Conservation (phyloP, 2,329 filamentous ascomycete species). For the Penicillium digitatum region DNA sequence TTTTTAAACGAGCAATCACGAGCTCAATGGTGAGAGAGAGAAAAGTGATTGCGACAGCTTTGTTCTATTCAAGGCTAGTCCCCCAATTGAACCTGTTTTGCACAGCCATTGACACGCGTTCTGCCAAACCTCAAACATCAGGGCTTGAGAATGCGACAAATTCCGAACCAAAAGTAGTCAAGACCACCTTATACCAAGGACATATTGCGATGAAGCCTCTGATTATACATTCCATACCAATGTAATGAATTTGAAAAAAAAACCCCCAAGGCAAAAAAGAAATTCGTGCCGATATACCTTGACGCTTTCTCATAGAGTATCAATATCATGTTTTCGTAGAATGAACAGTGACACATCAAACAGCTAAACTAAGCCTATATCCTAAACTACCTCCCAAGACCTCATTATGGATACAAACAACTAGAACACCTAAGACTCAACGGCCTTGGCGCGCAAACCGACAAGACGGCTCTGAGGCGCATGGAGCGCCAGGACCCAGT, state of each 20-base stretch:
- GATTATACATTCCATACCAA: background rate
- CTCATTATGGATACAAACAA: background rate
- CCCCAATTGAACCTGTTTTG: background rate
- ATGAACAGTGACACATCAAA: background rate
- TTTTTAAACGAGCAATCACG: too few relatives aligned
- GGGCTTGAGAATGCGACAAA: conserved; percentile 13
- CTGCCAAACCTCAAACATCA: background rate
- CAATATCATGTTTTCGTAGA: background rate
- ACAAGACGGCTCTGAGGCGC: conserved; percentile 60
- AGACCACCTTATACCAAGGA: background rate
- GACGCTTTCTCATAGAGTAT: background rate
- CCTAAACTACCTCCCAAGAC: background rate
- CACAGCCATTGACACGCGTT: conserved; percentile 27
- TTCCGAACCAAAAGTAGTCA: conserved; percentile 7
- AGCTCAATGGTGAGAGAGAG: background rate
- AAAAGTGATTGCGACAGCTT: background rate
- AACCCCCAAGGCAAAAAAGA: background rate
- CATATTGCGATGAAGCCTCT: background rate
- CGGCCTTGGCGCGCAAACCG: conserved; percentile 70
- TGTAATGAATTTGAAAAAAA: background rate
- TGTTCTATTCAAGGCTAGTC: background rate
- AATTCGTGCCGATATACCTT: background rate
- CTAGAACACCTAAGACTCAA: conserved; percentile 58
- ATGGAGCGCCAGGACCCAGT: conserved; percentile 70
- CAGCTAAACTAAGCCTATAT: background rate